Evolutionary conservation across 805 yeast genomes (phyloP).

Genomic region (Priceomyces carsonii): DNA sequence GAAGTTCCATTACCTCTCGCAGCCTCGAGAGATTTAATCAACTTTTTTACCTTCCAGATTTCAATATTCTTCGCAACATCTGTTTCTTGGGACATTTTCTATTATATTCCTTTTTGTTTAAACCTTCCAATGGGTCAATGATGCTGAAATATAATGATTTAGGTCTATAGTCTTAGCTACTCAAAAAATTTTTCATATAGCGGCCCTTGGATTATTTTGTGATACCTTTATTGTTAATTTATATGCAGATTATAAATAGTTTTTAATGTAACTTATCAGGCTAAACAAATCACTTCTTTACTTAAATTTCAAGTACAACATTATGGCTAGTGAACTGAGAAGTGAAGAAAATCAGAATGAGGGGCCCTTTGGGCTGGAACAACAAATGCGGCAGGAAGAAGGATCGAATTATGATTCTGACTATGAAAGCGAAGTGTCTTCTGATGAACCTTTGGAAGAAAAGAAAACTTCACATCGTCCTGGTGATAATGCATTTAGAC

Average conservation of each 20-base stretch:
- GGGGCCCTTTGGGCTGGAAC: too few species aligned
- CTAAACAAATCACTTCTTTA: too few species aligned
- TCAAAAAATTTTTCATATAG: neutral
- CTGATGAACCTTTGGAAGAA: slow-evolving; percentile 40
- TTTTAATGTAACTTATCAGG: too few species aligned
- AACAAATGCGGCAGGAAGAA: too few species aligned
- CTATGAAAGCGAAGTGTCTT: slow-evolving; percentile 43
- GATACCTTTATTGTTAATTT: too few species aligned
- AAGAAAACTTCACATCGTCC: slow-evolving; percentile 62
- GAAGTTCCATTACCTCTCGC: slow-evolving; percentile 99
- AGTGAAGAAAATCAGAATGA: too few species aligned
- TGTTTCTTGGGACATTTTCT: slow-evolving; percentile 38
- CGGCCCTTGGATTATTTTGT: too few species aligned
- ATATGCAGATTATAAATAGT: too few species aligned
- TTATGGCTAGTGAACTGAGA: too few species aligned
- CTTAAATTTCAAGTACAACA: too few species aligned
- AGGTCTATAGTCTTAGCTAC: neutral
- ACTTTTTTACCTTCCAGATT: slow-evolving; percentile 98
- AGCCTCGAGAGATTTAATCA: slow-evolving; percentile 78
- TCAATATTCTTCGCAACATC: slow-evolving; percentile 92
- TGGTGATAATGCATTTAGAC: slow-evolving; percentile 57
- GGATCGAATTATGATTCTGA: slow-evolving; percentile 11
- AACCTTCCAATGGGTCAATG: neutral
- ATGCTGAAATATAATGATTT: too few species aligned
- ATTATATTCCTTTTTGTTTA: slow-evolving; percentile 2